Conservation (phyloP, 2,329 filamentous ascomycete genomes). For the Metarhizium brunneum region DNA sequence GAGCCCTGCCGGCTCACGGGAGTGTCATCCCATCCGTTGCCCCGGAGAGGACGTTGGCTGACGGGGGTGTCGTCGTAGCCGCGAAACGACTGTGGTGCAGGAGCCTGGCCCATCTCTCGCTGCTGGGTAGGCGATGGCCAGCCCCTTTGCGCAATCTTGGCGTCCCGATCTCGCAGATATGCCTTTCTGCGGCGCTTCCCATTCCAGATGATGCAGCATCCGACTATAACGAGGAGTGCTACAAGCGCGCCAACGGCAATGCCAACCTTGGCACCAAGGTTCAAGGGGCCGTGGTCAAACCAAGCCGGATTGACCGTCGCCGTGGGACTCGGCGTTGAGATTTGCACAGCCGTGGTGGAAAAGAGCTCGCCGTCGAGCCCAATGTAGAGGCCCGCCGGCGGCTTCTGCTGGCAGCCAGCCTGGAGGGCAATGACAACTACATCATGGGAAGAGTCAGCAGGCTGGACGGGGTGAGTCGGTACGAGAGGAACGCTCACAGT, state of each 20-base stretch:
- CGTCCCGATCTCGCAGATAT: slow-evolving; percentile 38
- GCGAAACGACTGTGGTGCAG: slow-evolving; percentile 14
- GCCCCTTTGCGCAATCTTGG: slow-evolving; percentile 26
- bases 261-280: slow-evolving; percentile 47
- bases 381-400: slow-evolving; percentile 35
- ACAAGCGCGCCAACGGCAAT: slow-evolving; percentile 44
- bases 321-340: slow-evolving; percentile 38
- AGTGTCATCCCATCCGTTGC: slow-evolving; percentile 27
- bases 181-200: slow-evolving; percentile 46
- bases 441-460: slow-evolving; percentile 9
- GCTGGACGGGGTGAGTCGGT: neutral
- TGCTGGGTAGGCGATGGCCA: slow-evolving; percentile 29
- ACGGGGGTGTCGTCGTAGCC: no score
- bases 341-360: slow-evolving; percentile 34
- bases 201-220: slow-evolving; percentile 45
- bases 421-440: slow-evolving; percentile 41
- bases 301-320: slow-evolving; percentile 30
- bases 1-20: slow-evolving; percentile 43
- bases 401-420: slow-evolving; percentile 46
- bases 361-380: slow-evolving; percentile 44
- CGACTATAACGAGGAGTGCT: slow-evolving; percentile 35
- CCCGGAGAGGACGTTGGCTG: neutral
- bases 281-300: slow-evolving; percentile 34
- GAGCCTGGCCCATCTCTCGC: slow-evolving; percentile 18
- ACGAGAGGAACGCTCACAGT: slow-evolving; percentile 34